Evolutionary conservation across 306 rosid species (phyloP).

Genomic region (Quillaja saponaria): DNA sequence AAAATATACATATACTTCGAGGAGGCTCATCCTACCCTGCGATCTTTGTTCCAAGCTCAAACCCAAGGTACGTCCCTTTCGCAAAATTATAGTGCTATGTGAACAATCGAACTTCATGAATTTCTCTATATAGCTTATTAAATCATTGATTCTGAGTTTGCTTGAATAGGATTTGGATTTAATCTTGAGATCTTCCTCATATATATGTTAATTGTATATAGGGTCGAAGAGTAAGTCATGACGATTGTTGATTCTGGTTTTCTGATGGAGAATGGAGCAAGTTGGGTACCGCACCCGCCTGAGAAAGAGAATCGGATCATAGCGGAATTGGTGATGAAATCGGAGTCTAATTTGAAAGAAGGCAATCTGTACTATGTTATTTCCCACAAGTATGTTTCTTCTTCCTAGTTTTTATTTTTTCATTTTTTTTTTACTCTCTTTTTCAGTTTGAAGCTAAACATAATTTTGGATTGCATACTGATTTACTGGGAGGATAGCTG

Average conservation of each 20-base stretch:
- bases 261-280: constrained; percentile 64
- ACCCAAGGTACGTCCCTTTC: constrained; percentile 37
- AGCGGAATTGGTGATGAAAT: constrained; percentile 53
- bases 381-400: constrained; percentile 56
- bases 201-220: neutral
- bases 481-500: neutral
- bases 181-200: constrained; percentile 40
- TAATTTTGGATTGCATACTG: constrained; percentile 25
- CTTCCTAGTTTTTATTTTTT: neutral
- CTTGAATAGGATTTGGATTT: constrained; percentile 25
- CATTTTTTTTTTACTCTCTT: neutral
- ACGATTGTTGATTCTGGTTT: constrained; percentile 73
- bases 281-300: constrained; percentile 68
- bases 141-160: constrained; percentile 7
- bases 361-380: constrained; percentile 72
- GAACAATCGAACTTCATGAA: constrained; percentile 7
- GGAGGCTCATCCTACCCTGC: constrained; percentile 7
- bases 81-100: too few species aligned
- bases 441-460: constrained; percentile 2
- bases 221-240: constrained; percentile 41
- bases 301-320: constrained; percentile 84
- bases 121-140: neutral
- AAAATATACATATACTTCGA: neutral
- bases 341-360: constrained; percentile 81
- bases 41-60: too few species aligned